These are phyloP conservation scores for Phialocephala sp. DNA, from an alignment of 2,329 filamentous ascomycete species.

Conservation along the genomic window DNA sequence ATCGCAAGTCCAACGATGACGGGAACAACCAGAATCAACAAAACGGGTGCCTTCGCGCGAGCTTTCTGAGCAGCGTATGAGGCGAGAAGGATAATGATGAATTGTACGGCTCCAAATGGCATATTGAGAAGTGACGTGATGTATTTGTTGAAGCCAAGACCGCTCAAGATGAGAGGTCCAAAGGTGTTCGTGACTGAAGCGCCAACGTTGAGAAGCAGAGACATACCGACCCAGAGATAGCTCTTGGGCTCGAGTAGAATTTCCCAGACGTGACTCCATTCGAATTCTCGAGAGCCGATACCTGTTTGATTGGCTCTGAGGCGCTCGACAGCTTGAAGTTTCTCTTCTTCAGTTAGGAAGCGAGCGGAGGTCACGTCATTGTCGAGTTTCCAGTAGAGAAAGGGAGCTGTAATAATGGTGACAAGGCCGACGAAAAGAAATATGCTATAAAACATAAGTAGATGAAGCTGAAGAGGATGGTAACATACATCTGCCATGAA, in stretches of 20 bases:
- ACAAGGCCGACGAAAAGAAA: constrained; percentile 68
- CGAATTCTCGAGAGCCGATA: constrained; percentile 72
- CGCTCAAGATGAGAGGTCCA: constrained; percentile 65
- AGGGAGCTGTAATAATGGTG: constrained; percentile 61
- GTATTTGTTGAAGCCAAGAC: constrained; percentile 64
- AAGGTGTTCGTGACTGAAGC: constrained; percentile 68
- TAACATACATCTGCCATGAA: constrained; percentile 41
- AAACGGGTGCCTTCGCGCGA: constrained; percentile 60
- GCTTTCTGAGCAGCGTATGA: constrained; percentile 64
- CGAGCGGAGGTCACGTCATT: constrained; percentile 57
- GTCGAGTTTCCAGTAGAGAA: constrained; percentile 66
- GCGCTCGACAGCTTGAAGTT: constrained; percentile 70
- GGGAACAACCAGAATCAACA: constrained; percentile 60
- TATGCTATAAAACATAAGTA: constrained; percentile 58
- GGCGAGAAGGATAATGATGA: constrained; percentile 61
- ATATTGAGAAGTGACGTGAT: constrained; percentile 67
- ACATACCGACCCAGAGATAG: constrained; percentile 65
- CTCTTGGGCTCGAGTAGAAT: constrained; percentile 55
- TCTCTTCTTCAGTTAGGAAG: constrained; percentile 69
- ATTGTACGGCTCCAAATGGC: constrained; percentile 68
- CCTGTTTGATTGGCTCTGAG: constrained; percentile 78
- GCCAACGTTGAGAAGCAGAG: constrained; percentile 67
- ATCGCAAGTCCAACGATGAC: constrained; percentile 65
- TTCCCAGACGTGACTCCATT: constrained; percentile 67
- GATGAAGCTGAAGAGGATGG: constrained; percentile 55